A percentile compares a stretch with the other conserved stretches of the same genome.
These are phyloP conservation scores for Chenopodium berlandieri DNA, from an alignment of 148 eudicot species.

Conservation along the genomic window DNA sequence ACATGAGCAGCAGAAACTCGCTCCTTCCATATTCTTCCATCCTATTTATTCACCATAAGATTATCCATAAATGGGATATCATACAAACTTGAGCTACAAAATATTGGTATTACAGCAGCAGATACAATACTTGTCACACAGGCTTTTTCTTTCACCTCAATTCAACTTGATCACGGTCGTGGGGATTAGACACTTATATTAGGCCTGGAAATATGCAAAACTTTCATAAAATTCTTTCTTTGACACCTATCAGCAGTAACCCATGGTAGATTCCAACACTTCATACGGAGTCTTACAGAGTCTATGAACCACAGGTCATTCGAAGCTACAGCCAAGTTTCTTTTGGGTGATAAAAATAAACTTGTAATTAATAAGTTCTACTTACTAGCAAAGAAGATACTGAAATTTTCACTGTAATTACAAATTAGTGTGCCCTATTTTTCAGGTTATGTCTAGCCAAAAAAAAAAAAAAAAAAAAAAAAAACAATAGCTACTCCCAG, in stretches of 20 bases:
- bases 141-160: background rate
- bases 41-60: slow-evolving; percentile 38
- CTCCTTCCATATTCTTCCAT: slow-evolving; percentile 96
- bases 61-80: background rate
- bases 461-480: background rate
- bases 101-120: background rate
- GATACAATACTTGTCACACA: background rate
- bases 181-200: background rate
- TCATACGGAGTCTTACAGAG: background rate
- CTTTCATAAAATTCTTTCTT: background rate
- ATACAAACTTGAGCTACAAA: background rate
- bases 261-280: background rate
- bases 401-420: background rate
- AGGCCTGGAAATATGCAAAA: background rate
- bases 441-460: background rate
- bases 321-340: background rate
- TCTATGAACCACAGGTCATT: background rate
- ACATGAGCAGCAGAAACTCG: slow-evolving; percentile 60
- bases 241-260: background rate
- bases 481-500: background rate
- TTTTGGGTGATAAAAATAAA: background rate
- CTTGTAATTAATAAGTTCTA: background rate
- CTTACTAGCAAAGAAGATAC: background rate
- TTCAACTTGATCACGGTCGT: background rate
- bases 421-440: background rate